Percentiles rank a stretch among this genome's conserved stretches.
phyloP scores from a whole-genome alignment of 768 basidiomycete genomes.

The Amanita muscaria region DNA sequence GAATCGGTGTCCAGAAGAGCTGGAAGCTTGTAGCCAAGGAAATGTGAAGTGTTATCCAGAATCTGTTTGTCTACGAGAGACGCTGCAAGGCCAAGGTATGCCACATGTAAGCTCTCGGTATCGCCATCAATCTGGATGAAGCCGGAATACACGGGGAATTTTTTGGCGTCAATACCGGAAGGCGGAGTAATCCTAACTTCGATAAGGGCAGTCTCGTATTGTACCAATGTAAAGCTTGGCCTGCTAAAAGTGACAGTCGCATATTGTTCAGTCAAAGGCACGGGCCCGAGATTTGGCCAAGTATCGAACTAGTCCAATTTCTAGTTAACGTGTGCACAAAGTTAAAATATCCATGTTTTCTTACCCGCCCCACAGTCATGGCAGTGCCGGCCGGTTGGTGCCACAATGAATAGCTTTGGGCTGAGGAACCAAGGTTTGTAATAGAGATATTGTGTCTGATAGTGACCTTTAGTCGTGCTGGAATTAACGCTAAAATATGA shows the following conservation, averaged over 20 bases:
- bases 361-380: slow-evolving; percentile 26
- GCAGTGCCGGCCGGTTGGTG: slow-evolving; percentile 43
- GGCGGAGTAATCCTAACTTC: slow-evolving; percentile 36
- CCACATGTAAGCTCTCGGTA: slow-evolving; percentile 25
- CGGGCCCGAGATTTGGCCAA: slow-evolving; percentile 29
- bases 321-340: slow-evolving; percentile 17
- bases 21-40: slow-evolving; percentile 39
- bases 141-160: slow-evolving; percentile 49
- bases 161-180: slow-evolving; percentile 26
- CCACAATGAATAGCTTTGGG: slow-evolving; percentile 30
- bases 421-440: slow-evolving; percentile 30
- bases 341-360: slow-evolving; percentile 4
- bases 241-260: slow-evolving; percentile 36
- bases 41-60: slow-evolving; percentile 36
- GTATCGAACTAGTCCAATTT: slow-evolving; percentile 17
- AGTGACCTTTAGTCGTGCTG: not conserved
- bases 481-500: slow-evolving; percentile 10
- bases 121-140: slow-evolving; percentile 34
- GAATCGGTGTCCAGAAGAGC: slow-evolving; percentile 33
- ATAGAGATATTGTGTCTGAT: slow-evolving; percentile 34
- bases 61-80: slow-evolving; percentile 34
- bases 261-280: slow-evolving; percentile 30
- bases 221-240: slow-evolving; percentile 30
- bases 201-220: slow-evolving; percentile 28
- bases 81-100: slow-evolving; percentile 32